A percentile compares a stretch with the other conserved stretches of the same genome.
These are phyloP conservation scores for Diaporthe amygdali DNA, from an alignment of 2,329 filamentous ascomycete genomes.

Conservation along the genomic window DNA sequence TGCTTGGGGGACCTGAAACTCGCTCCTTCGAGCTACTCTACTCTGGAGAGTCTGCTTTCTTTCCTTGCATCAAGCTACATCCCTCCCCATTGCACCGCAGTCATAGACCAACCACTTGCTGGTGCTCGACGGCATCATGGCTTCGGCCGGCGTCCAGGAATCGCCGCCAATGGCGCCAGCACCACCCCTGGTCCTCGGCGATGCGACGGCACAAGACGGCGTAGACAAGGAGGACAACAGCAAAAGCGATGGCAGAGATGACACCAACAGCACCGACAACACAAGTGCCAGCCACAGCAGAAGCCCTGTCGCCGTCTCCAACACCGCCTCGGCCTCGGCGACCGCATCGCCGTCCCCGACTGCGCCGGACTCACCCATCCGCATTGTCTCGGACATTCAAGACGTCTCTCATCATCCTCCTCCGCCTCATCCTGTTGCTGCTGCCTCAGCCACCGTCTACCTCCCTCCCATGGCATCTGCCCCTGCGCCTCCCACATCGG, in stretches of 20 bases:
- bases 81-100: not conserved
- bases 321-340: not conserved
- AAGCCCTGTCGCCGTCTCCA: not conserved
- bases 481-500: not conserved
- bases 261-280: not conserved
- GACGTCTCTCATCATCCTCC: not conserved
- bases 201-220: not conserved
- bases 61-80: not conserved
- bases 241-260: no score
- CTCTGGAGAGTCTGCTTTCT: not conserved
- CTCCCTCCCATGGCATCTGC: not conserved
- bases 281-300: not conserved
- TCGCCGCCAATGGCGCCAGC: not conserved
- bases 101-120: no score
- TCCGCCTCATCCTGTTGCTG: not conserved
- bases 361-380: not conserved
- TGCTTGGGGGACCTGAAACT: not conserved
- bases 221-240: not conserved
- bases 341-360: not conserved
- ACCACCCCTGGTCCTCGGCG: not conserved
- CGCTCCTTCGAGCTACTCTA: no score
- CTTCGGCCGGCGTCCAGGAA: not conserved
- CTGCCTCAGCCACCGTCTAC: not conserved
- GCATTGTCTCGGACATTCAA: conserved; percentile 17
- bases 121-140: not conserved